These are phyloP conservation scores for Coemansia sp. DNA, from an alignment of 192 early-diverging fungal species.

Conservation along the genomic window DNA sequence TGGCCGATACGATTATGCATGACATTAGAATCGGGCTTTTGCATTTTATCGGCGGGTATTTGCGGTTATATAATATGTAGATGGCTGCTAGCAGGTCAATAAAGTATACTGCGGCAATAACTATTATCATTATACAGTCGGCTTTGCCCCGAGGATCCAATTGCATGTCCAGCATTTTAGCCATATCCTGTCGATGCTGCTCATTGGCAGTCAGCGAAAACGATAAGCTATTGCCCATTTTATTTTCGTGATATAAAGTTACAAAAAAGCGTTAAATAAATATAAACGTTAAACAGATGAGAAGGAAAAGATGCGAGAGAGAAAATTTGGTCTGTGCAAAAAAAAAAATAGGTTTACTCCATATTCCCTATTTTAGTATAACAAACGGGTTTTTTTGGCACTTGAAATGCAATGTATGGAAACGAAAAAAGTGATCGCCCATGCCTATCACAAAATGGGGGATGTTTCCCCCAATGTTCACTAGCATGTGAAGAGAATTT, in stretches of 20 bases:
- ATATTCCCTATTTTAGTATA: too few species aligned
- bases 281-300: background rate
- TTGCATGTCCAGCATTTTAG: background rate
- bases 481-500: too few species aligned
- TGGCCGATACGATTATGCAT: background rate
- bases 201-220: slow-evolving; percentile 24
- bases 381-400: too few species aligned
- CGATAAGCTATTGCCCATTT: slow-evolving; percentile 32
- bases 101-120: slow-evolving; percentile 11
- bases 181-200: slow-evolving; percentile 12
- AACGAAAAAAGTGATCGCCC: too few species aligned
- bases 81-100: slow-evolving; percentile 18
- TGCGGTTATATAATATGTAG: slow-evolving; percentile 30
- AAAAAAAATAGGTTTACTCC: too few species aligned
- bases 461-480: too few species aligned
- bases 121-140: slow-evolving; percentile 18
- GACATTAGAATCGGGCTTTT: slow-evolving; percentile 42
- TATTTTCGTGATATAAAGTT: background rate
- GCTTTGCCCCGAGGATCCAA: slow-evolving; percentile 31
- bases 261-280: slow-evolving; percentile 1
- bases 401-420: too few species aligned
- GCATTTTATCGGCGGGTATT: slow-evolving; percentile 42
- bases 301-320: background rate
- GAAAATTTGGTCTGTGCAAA: background rate
- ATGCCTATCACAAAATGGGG: too few species aligned